A percentile compares a stretch with the other conserved stretches of the same genome.
These are phyloP conservation scores for Colletotrichum tanaceti DNA, from an alignment of 2,329 filamentous ascomycete genomes.

Conservation along the genomic window DNA sequence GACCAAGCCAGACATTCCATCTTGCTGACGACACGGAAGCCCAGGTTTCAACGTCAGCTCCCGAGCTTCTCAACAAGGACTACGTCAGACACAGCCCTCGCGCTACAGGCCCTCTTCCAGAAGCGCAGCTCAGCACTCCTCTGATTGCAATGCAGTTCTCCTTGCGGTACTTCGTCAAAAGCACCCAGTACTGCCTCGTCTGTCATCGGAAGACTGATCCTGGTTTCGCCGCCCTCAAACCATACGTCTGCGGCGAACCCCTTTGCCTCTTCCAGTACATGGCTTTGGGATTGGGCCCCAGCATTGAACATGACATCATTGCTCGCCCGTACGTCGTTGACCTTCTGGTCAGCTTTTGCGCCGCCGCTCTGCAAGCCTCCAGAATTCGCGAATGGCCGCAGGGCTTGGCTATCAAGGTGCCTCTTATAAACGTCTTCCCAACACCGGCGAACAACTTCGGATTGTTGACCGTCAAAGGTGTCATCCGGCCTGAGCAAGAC, in stretches of 20 bases:
- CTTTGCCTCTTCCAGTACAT: slow-evolving; percentile 92
- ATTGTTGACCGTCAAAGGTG: background rate
- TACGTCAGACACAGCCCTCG: slow-evolving; percentile 28
- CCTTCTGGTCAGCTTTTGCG: slow-evolving; percentile 85
- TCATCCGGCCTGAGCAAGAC: background rate
- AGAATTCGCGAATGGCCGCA: slow-evolving; percentile 58
- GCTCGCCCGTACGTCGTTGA: slow-evolving; percentile 86
- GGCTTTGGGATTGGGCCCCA: slow-evolving; percentile 84
- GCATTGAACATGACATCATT: slow-evolving; percentile 85
- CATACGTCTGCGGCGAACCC: slow-evolving; percentile 79
- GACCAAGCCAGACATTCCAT: background rate
- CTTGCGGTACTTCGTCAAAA: slow-evolving; percentile 80
- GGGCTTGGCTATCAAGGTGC: slow-evolving; percentile 55
- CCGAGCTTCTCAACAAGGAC: slow-evolving; percentile 20
- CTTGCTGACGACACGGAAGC: background rate
- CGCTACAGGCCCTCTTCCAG: slow-evolving; percentile 42
- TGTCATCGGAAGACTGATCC: slow-evolving; percentile 76
- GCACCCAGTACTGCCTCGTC: slow-evolving; percentile 87
- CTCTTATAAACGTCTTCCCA: slow-evolving; percentile 19
- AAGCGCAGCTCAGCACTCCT: slow-evolving; percentile 58
- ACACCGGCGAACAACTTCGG: background rate
- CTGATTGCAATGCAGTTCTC: slow-evolving; percentile 78
- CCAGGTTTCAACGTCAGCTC: slow-evolving; percentile 27
- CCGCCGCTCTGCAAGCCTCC: slow-evolving; percentile 61
- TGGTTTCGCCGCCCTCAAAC: slow-evolving; percentile 77